Base-by-base conservation (phyloP, 1,139 yeast genomes). In the Candida sp. region DNA sequence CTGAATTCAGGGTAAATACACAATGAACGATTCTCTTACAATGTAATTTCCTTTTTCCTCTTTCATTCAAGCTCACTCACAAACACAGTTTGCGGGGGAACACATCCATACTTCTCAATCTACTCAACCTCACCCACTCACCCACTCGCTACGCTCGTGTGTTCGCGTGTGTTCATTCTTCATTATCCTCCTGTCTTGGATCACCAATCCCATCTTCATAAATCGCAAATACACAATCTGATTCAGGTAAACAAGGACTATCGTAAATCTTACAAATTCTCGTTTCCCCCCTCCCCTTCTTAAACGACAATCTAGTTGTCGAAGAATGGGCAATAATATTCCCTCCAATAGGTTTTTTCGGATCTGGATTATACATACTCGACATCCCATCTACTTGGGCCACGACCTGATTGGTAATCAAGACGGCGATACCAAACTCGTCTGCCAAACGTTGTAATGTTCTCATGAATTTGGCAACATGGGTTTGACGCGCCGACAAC, bases 261-360 rank as follows among this genome's bases (percentile, higher is more conserved):
- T 93, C 99, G 54, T 89, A 90, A 44, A 93, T 85, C 64, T 89
- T 90, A 68, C 98, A 93, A 35, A 89, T 84, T 71, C 99, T 82
- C 57, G 88, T 93, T 55, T 90, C 96, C 21, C 85, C 97, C 53
- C 87, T 80, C 38, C 97, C 97, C 70, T 93, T 93, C 59, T 85
- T 85, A 62, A 93, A 82, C 40, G 89, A 86, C 49, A 93, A 76
- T 55, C 98, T 78, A 1, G 99, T 93, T 7, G 98, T 93, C 3
- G 97, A 89, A 21, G 96, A 84, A 63, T 95, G 99, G 2, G 99
- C 99, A 65, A 95, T 85, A 55, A 95, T 93, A 58, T 95, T 93
- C 56, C 99, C 99, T 46, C 99, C 99, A 55, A 95, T 93, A 8
- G 99, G 99, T 63, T 95, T 95, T 65, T 95, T 95, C n/a, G 99